Percentiles rank a stretch among this genome's conserved stretches.
Evolutionary conservation across 1,284 basidiomycete species (phyloP).

Genomic region (Trichosporon ovoides): DNA sequence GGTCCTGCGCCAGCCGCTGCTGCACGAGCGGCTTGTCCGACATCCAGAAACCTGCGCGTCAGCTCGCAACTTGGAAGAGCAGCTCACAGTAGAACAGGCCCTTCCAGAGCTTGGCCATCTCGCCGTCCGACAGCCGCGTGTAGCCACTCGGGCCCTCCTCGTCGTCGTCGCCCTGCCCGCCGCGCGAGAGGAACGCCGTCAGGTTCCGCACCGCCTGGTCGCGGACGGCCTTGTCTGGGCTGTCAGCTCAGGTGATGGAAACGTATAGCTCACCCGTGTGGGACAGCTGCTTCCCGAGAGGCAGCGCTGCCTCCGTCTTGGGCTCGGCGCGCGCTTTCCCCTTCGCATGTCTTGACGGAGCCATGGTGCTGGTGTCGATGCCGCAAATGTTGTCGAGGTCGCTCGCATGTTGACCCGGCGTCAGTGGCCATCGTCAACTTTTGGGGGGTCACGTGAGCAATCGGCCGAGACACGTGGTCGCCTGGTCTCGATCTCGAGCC

Average conservation of each 20-base stretch:
- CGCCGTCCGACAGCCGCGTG: constrained; percentile 56
- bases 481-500: not conserved
- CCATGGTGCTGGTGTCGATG: constrained; percentile 1
- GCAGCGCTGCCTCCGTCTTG: constrained; percentile 45
- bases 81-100: constrained; percentile 90
- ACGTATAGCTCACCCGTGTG: constrained; percentile 66
- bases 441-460: constrained; percentile 6
- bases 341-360: constrained; percentile 15
- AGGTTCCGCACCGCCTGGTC: constrained; percentile 6
- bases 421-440: constrained; percentile 6
- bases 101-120: constrained; percentile 94
- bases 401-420: not conserved
- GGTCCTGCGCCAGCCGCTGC: constrained; percentile 78
- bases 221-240: constrained; percentile 73
- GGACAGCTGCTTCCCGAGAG: constrained; percentile 81
- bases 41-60: constrained; percentile 87
- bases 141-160: constrained; percentile 23
- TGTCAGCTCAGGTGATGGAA: not conserved
- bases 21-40: constrained; percentile 97
- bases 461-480: not conserved
- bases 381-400: constrained; percentile 2
- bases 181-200: constrained; percentile 61
- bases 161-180: constrained; percentile 51
- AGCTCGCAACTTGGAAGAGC: not conserved
- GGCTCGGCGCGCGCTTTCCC: constrained; percentile 31